Base-by-base conservation (phyloP, 2,329 filamentous ascomycete genomes). In the Chrysoporthe deuterocubensis region DNA sequence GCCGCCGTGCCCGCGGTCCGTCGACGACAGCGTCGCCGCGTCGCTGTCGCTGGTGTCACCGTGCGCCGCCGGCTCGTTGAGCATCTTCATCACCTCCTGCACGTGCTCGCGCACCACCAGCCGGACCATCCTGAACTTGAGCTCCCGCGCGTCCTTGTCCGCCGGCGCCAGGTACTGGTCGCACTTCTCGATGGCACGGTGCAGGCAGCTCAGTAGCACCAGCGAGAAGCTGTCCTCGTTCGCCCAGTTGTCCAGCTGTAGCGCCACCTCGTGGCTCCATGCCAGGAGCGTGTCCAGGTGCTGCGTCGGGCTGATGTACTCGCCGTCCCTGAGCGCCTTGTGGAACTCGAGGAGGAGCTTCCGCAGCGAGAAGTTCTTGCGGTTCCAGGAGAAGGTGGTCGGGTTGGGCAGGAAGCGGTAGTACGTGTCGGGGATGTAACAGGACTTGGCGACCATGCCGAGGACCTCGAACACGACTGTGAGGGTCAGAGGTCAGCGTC, bases 401-500 rank as follows among this genome's bases (percentile, higher is more conserved):
- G 86, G 86, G 69, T 89, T 89, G 0, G 86, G 86, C 1, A 89
- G 78, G 74, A 83, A 82, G 1, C 84, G 84, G 69, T 84, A 88
- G 67, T 78, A 80, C 61, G 79, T 86, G 58, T 82, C 75, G 6
- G 78, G 77, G 32, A 87, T 82, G 64, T 86, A 83, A 32, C 87
- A 77, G 0, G 80, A 81, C 37, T 80, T 79, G 57, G 81, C 81
- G 0, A 88, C 75, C 86, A 89, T 88, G n/a, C 85, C 86, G 2
- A 87, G 74, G 0, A 89, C 79, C 72, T 89, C 86, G 62, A 88
- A 88, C 0, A 84, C 81, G 0, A 89, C 85, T 87, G 69, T 4
- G 32, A 6, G 37, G 37, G 6, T 40, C 37, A 9, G 37, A 9
- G 37, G 37, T 40, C 37, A 40, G 37, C 9, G 37, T 5, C 6